phyloP scores from a whole-genome alignment of 2,329 filamentous ascomycete genomes.

The Ophiosphaerella narmari region DNA sequence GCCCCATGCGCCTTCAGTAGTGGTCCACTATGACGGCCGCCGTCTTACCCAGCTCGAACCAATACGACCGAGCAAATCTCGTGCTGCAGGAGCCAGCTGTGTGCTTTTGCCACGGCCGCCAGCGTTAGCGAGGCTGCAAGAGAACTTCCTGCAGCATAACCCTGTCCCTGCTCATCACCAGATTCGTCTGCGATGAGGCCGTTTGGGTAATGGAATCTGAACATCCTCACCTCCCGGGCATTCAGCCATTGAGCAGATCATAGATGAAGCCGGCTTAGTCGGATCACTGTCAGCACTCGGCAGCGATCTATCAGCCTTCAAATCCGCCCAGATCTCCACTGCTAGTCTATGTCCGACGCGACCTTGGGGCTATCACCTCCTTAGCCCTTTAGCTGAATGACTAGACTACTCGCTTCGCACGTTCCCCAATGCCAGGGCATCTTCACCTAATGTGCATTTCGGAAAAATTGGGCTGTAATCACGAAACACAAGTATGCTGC shows the following conservation, averaged over 20 bases:
- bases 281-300: slow-evolving; percentile 18
- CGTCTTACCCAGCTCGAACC: slow-evolving; percentile 15
- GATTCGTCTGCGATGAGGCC: slow-evolving; percentile 17
- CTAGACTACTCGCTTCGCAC: slow-evolving; percentile 24
- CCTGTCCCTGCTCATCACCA: slow-evolving; percentile 24
- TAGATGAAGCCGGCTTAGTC: slow-evolving; percentile 16
- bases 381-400: slow-evolving; percentile 14
- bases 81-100: slow-evolving; percentile 21
- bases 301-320: slow-evolving; percentile 11
- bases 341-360: slow-evolving; percentile 37
- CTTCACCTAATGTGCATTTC: slow-evolving; percentile 14
- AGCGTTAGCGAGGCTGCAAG: slow-evolving; percentile 21
- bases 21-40: slow-evolving; percentile 12
- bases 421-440: slow-evolving; percentile 10
- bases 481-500: slow-evolving; percentile 19
- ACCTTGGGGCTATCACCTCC: slow-evolving; percentile 25
- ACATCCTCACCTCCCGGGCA: neutral
- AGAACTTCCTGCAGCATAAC: slow-evolving; percentile 16
- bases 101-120: slow-evolving; percentile 20
- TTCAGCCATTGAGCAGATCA: slow-evolving; percentile 19
- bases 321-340: slow-evolving; percentile 15
- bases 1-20: slow-evolving; percentile 24
- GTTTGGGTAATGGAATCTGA: slow-evolving; percentile 15
- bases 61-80: slow-evolving; percentile 16
- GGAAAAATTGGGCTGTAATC: slow-evolving; percentile 23